Conservation (phyloP, 257 asterid species). For the Gentiana dahurica region DNA sequence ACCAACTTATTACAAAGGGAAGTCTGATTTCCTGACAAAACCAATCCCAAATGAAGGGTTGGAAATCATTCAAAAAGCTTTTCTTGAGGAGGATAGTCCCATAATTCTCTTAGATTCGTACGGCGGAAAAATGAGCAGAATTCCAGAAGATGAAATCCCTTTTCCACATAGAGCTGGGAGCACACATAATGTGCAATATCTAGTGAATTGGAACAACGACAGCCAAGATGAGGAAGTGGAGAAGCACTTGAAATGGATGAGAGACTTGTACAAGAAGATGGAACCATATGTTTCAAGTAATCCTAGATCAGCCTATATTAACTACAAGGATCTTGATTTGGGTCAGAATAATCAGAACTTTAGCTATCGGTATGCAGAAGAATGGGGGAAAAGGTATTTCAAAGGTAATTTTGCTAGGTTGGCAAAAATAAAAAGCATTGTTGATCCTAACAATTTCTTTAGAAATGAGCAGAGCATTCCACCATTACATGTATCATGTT, state of each 20-base stretch:
- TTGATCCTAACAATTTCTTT: constrained; percentile 17
- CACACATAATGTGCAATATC: constrained; percentile 7
- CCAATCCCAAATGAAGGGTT: constrained; percentile 7
- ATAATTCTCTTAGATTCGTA: constrained; percentile 11
- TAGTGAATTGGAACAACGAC: constrained; percentile 6
- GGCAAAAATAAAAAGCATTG: constrained; percentile 8
- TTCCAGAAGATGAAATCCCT: constrained; percentile 2
- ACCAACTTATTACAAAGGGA: constrained; percentile 5
- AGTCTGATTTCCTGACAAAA: constrained; percentile 10
- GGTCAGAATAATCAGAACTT: constrained; percentile 1
- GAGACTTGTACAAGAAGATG: constrained; percentile 4
- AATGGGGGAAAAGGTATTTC: constrained; percentile 15
- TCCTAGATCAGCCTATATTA: constrained; percentile 14
- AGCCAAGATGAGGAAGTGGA: not conserved
- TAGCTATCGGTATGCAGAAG: not conserved
- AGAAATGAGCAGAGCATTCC: constrained; percentile 17
- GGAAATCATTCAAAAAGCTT: constrained; percentile 2
- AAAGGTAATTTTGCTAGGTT: constrained; percentile 14
- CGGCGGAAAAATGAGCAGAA: constrained; percentile 14
- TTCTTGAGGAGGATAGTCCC: constrained; percentile 9
- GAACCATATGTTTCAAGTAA: constrained; percentile 11
- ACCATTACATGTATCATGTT: not conserved
- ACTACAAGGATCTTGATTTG: constrained; percentile 16
- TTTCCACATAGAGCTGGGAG: constrained; percentile 17
- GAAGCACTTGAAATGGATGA: constrained; percentile 13